Evolutionary conservation across 495 filamentous ascomycete species (phyloP), one percentile per base, ranked within the genome.

Genomic region (Neurospora cerealis): DNA sequence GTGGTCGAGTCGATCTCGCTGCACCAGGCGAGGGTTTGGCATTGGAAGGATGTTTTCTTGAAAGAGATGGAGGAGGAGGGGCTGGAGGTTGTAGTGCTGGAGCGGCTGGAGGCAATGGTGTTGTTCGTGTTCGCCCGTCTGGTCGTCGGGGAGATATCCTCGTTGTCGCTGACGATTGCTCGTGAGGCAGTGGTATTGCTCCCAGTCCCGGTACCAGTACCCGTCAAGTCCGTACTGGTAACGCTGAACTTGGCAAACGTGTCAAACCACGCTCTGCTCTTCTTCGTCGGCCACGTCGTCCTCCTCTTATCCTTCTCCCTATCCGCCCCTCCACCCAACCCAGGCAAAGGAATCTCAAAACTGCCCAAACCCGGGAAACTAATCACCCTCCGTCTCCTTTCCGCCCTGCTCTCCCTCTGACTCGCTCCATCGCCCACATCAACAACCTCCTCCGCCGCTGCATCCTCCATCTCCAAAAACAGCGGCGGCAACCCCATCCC

Each of bases 21-120:
- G 39, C 79, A 80, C 80, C 80, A 81, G 2, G 80, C 79, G 15
- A 80, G 69, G 1, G 79, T 80, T 32, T 81, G 80, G 62, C 80
- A 81, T 48, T 81, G 77, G 69, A 77, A 76, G 3, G 75, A 46
- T 11, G 78, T 77, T 11, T 78, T 80, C 8, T 71, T 73, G 70
- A 81, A 81, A 34, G 77, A 75, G 34, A 69, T 72, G 21, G 75
- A 38, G 7, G 77, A 76, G 38, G 32, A 37, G 13, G 70, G 48
- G 40, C 71, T 74, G 60, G 73, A 70, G 32, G 73, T 71, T 1
- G 28, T 69, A 0, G 4, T 62, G 8, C 77, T 73, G 0, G 73
- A 60, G 72, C 38, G 40, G 32, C 72, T 21, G 3, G 70, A 74
- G 17, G 5, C 48, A 24, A 7, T 15, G 13, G 10, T 60, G 48